phyloP scores from a whole-genome alignment of 768 basidiomycete species.

The Mrakia gelida region DNA sequence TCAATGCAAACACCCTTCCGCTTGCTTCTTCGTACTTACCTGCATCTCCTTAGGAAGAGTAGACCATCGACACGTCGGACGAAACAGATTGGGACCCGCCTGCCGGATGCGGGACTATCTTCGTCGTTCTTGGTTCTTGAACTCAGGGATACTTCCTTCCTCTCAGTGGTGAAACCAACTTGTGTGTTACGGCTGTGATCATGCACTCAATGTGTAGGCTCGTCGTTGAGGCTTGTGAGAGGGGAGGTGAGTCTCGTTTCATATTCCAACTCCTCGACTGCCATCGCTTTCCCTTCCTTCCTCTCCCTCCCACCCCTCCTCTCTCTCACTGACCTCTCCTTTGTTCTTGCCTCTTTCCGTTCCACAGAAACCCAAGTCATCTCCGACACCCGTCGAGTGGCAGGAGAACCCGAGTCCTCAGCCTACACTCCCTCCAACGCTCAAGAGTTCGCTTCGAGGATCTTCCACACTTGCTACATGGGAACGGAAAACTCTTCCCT shows the following conservation, averaged over 20 bases:
- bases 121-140: slow-evolving; percentile 78
- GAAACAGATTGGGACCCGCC: slow-evolving; percentile 78
- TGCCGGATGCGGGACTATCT: slow-evolving; percentile 99
- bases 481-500: slow-evolving; percentile 90
- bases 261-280: slow-evolving; percentile 39
- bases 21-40: too few relatives aligned
- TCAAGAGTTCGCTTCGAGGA: slow-evolving; percentile 72
- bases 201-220: slow-evolving; percentile 94
- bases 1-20: too few relatives aligned
- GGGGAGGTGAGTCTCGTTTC: slow-evolving; percentile 54
- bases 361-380: slow-evolving; percentile 74
- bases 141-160: slow-evolving; percentile 95
- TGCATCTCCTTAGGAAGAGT: too few relatives aligned
- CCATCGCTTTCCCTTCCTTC: neutral
- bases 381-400: slow-evolving; percentile 80
- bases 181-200: slow-evolving; percentile 93
- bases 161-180: slow-evolving; percentile 92
- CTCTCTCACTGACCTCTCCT: neutral
- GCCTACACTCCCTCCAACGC: slow-evolving; percentile 80
- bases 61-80: neutral
- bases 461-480: slow-evolving; percentile 99
- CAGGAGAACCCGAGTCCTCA: slow-evolving; percentile 75
- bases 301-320: slow-evolving; percentile 21
- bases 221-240: slow-evolving; percentile 64
- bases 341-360: too few relatives aligned